Conservation (phyloP, 2,329 filamentous ascomycete genomes). For the Pyrenophora teres region DNA sequence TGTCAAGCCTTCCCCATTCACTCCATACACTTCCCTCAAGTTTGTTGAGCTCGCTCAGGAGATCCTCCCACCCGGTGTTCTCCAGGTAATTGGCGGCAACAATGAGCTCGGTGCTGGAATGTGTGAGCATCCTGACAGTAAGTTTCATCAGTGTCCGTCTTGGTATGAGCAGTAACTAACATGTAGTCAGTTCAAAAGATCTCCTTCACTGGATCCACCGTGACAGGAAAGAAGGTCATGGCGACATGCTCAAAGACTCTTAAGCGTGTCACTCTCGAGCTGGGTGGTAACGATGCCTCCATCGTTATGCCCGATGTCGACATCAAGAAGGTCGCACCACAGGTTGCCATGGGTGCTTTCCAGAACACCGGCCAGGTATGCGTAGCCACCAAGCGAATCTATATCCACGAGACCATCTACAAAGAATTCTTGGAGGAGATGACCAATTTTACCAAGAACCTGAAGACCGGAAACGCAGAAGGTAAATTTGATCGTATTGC, state of each 20-base stretch:
- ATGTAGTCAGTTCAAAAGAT: slow-evolving; percentile 58
- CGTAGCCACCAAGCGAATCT: slow-evolving; percentile 45
- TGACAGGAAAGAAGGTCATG: slow-evolving; percentile 66
- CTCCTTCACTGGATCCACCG: slow-evolving; percentile 65
- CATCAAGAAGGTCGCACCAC: slow-evolving; percentile 54
- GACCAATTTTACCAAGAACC: slow-evolving; percentile 52
- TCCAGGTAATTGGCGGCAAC: slow-evolving; percentile 65
- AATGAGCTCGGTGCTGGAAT: slow-evolving; percentile 65
- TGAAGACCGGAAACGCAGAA: slow-evolving; percentile 47
- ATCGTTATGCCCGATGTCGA: slow-evolving; percentile 65
- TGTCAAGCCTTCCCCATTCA: slow-evolving; percentile 62
- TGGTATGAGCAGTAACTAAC: no score
- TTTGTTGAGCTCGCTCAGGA: slow-evolving; percentile 62
- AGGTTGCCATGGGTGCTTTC: slow-evolving; percentile 59
- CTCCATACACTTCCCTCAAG: slow-evolving; percentile 64
- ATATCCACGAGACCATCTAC: slow-evolving; percentile 48
- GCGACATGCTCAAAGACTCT: slow-evolving; percentile 60
- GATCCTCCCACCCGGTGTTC: slow-evolving; percentile 66
- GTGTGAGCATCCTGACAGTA: slow-evolving; percentile 60
- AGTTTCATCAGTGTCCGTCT: no score
- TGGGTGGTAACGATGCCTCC: slow-evolving; percentile 66
- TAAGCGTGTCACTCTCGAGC: slow-evolving; percentile 65
- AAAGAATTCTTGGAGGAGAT: slow-evolving; percentile 48
- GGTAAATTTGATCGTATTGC: no score
- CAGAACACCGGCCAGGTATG: slow-evolving; percentile 60